These are phyloP conservation scores for Handroanthus guayacan DNA, from an alignment of 257 asterid species.

Conservation along the genomic window DNA sequence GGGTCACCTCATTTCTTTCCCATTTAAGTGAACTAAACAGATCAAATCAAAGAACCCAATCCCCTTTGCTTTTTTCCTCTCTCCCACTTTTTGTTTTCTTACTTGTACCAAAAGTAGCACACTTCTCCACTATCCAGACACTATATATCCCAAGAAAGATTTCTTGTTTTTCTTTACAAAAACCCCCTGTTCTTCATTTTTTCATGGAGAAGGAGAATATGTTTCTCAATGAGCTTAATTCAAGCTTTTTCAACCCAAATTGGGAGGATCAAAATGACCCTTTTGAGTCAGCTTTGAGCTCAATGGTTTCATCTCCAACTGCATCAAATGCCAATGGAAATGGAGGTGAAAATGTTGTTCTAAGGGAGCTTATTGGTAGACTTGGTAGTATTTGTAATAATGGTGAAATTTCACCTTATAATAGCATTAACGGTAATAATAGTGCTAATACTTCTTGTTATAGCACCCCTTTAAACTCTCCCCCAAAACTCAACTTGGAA, in stretches of 20 bases:
- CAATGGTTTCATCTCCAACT: conserved; percentile 91
- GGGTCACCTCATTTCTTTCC: conserved; percentile 24
- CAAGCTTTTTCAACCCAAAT: conserved; percentile 48
- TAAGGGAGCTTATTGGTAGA: conserved; percentile 77
- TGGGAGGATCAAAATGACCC: conserved; percentile 78
- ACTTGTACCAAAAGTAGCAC: conserved; percentile 39
- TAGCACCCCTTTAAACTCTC: conserved; percentile 75
- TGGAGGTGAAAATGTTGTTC: conserved; percentile 55
- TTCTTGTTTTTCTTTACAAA: conserved; percentile 20
- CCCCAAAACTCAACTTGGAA: conserved; percentile 73
- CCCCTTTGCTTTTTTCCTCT: conserved; percentile 16
- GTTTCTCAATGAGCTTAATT: conserved; percentile 43
- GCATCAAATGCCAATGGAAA: conserved; percentile 39
- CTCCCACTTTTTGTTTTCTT: conserved; percentile 33
- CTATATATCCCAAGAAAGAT: conserved; percentile 9
- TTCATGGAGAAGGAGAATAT: conserved; percentile 53
- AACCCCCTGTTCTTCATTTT: background rate
- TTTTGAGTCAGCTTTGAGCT: conserved; percentile 86
- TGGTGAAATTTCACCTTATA: conserved; percentile 63
- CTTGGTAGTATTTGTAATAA: conserved; percentile 73
- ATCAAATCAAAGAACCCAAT: background rate
- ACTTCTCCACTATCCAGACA: conserved; percentile 6
- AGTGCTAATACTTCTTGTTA: conserved; percentile 65
- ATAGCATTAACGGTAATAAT: conserved; percentile 19
- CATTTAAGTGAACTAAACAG: conserved; percentile 31